Percentiles rank a stretch among this genome's conserved stretches.
phyloP scores from a whole-genome alignment of 2,329 filamentous ascomycete species.

The Botryotinia convoluta region DNA sequence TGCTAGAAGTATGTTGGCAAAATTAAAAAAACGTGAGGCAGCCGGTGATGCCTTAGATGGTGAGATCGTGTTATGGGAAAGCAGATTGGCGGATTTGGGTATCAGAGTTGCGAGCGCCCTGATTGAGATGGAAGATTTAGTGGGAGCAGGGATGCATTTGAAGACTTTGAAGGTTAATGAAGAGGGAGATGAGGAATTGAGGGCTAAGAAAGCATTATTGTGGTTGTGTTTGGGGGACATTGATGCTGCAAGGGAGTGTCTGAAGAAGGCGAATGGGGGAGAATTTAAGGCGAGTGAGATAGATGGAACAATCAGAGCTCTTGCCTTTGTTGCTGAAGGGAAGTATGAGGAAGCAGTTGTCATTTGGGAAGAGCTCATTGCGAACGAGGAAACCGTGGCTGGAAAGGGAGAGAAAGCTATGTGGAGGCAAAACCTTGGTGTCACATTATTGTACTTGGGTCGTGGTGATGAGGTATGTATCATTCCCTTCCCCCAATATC shows the following conservation, averaged over 20 bases:
- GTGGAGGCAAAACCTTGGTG: slow-evolving; percentile 76
- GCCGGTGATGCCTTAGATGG: slow-evolving; percentile 17
- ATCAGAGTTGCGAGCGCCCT: slow-evolving; percentile 63
- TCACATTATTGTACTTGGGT: slow-evolving; percentile 80
- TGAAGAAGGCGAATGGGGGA: slow-evolving; percentile 37
- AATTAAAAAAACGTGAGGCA: slow-evolving; percentile 41
- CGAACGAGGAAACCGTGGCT: slow-evolving; percentile 24
- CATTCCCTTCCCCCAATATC: background rate
- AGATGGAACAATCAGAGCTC: slow-evolving; percentile 57
- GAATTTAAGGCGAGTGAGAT: slow-evolving; percentile 35
- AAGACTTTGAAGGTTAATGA: slow-evolving; percentile 48
- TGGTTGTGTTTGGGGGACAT: slow-evolving; percentile 79
- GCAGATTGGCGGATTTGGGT: slow-evolving; percentile 71
- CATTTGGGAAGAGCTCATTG: slow-evolving; percentile 56
- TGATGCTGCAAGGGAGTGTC: slow-evolving; percentile 58
- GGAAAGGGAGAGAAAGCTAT: slow-evolving; percentile 57
- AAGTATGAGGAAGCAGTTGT: slow-evolving; percentile 63
- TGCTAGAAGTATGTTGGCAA: slow-evolving; percentile 60
- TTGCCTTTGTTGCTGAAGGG: slow-evolving; percentile 77
- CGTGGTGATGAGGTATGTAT: slow-evolving; percentile 64
- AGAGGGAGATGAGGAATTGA: slow-evolving; percentile 40
- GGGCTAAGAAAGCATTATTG: slow-evolving; percentile 59
- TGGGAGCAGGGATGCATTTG: slow-evolving; percentile 74
- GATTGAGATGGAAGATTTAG: slow-evolving; percentile 83
- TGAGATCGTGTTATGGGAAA: slow-evolving; percentile 65